Percentiles rank a stretch among this genome's conserved stretches.
These are phyloP conservation scores for Leishmania tropica DNA, from an alignment of 208 protist genomes.

Conservation along the genomic window DNA sequence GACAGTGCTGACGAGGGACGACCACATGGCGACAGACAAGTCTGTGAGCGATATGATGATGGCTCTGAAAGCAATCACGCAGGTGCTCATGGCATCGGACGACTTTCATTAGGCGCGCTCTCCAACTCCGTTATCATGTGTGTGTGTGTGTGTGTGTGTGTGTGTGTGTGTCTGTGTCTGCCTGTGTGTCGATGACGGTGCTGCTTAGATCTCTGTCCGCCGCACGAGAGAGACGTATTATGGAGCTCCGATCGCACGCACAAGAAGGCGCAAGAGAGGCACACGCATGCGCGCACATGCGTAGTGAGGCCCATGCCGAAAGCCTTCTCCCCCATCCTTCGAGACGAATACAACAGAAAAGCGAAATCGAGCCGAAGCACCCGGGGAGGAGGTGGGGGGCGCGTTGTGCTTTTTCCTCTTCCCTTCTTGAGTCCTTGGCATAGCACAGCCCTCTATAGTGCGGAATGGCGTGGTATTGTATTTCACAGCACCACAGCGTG, in stretches of 20 bases:
- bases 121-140: neutral
- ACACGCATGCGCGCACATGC: neutral
- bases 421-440: neutral
- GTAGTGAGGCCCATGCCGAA: neutral
- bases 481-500: neutral
- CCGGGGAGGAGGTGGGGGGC: neutral
- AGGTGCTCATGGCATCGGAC: slow-evolving; percentile 78
- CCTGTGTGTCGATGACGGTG: neutral
- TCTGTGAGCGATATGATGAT: slow-evolving; percentile 59
- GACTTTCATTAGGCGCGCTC: slow-evolving; percentile 42
- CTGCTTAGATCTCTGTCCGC: neutral
- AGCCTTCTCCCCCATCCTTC: neutral
- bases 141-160: neutral
- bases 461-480: neutral
- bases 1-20: slow-evolving; percentile 45
- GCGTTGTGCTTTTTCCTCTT: neutral
- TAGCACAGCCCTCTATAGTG: neutral
- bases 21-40: slow-evolving; percentile 59
- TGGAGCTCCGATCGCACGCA: neutral
- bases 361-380: neutral
- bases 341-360: neutral
- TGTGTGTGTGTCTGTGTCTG: neutral
- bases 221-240: neutral
- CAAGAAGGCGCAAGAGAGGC: neutral
- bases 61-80: slow-evolving; percentile 67